A percentile compares a stretch with the other conserved stretches of the same genome.
These are phyloP conservation scores for Bretziella fagacearum DNA, from an alignment of 2,329 filamentous ascomycete genomes.

Conservation along the genomic window DNA sequence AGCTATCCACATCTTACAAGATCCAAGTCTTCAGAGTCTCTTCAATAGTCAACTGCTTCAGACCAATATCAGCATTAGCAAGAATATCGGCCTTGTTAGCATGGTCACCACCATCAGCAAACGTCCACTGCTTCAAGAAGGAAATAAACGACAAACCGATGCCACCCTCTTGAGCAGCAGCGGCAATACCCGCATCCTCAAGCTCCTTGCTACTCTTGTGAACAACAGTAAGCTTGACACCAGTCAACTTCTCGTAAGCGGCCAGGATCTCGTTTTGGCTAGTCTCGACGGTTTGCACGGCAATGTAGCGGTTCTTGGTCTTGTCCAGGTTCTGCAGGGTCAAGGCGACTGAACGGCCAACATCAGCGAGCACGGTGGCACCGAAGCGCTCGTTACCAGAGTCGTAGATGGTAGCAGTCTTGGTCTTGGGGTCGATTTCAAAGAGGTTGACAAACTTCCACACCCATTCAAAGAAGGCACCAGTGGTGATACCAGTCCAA, in stretches of 20 bases:
- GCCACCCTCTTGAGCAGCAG: constrained; percentile 16
- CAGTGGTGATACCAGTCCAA: constrained; percentile 31
- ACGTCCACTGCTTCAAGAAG: constrained; percentile 6
- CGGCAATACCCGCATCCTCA: background rate
- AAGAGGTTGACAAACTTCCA: constrained; percentile 27
- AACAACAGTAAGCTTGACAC: constrained; percentile 27
- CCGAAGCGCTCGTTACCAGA: constrained; percentile 33
- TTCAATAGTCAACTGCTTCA: constrained; percentile 2
- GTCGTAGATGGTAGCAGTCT: constrained; percentile 29
- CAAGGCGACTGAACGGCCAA: constrained; percentile 32
- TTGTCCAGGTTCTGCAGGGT: constrained; percentile 32
- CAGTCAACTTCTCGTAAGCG: constrained; percentile 31
- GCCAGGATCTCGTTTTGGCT: constrained; percentile 30
- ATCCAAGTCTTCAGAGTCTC: constrained; percentile 4
- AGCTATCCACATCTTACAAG: too few relatives aligned
- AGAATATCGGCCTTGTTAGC: background rate
- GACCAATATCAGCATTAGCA: constrained; percentile 6
- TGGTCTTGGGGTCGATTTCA: constrained; percentile 27
- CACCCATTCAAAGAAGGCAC: constrained; percentile 28
- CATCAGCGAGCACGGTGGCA: constrained; percentile 28
- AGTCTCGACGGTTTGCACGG: constrained; percentile 27
- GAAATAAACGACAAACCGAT: constrained; percentile 17
- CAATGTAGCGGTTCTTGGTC: constrained; percentile 35
- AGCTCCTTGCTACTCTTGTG: constrained; percentile 22
- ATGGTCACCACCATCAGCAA: constrained; percentile 5